Conservation (phyloP, 768 basidiomycete species). For the Naganishia antarctica region DNA sequence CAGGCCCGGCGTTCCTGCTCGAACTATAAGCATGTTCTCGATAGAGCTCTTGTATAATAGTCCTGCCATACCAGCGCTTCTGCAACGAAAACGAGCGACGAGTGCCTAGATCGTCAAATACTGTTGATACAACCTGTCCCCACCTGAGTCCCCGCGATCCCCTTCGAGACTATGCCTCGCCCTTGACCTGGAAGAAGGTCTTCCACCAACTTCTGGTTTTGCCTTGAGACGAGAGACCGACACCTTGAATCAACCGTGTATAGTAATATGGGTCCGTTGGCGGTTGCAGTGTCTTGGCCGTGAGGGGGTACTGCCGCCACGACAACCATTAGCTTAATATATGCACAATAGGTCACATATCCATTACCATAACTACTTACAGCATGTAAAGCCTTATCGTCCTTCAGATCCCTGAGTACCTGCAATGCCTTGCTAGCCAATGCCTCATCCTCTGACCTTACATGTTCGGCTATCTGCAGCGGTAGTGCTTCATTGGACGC, state of each 20-base stretch:
- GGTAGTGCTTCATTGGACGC: conserved; percentile 8
- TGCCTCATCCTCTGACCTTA: conserved; percentile 23
- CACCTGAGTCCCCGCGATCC: background rate
- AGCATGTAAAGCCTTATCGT: conserved; percentile 18
- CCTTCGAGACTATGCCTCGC: conserved; percentile 32
- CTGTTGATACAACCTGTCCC: no score
- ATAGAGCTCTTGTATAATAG: no score
- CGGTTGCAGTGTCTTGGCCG: conserved; percentile 35
- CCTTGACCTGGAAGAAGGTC: conserved; percentile 46
- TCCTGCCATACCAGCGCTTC: no score
- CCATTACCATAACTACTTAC: conserved; percentile 21
- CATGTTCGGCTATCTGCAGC: conserved; percentile 26
- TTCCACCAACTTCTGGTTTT: conserved; percentile 44
- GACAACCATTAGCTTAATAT: background rate
- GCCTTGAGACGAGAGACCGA: conserved; percentile 38
- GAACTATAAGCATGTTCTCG: no score
- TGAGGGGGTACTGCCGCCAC: conserved; percentile 38
- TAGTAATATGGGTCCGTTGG: conserved; percentile 43
- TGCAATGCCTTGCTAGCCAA: conserved; percentile 17
- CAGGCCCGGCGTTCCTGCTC: no score
- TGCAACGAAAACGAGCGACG: no score
- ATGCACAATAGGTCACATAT: background rate
- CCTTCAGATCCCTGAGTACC: conserved; percentile 21
- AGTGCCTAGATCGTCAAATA: no score
- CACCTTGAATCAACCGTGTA: conserved; percentile 42